These are phyloP conservation scores for Stenocarpella maydis DNA, from an alignment of 2,329 filamentous ascomycete species.

Conservation along the genomic window DNA sequence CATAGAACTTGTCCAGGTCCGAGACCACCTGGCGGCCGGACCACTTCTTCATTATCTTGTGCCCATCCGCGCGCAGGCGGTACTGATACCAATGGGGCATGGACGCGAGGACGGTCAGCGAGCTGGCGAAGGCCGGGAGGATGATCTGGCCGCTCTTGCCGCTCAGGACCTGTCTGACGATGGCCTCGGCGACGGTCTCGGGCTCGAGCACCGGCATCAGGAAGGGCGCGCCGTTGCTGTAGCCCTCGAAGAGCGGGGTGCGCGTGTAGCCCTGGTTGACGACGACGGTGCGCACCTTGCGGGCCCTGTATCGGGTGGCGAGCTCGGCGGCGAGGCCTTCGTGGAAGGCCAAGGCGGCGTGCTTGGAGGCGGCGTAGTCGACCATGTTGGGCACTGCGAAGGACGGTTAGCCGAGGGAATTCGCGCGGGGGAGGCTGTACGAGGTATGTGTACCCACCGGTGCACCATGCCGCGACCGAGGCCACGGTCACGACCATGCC, in stretches of 20 bases:
- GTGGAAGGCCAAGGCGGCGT: conserved; percentile 72
- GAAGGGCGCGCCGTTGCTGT: conserved; percentile 59
- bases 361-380: conserved; percentile 74
- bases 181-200: conserved; percentile 70
- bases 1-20: conserved; percentile 52
- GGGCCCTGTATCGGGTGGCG: conserved; percentile 66
- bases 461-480: conserved; percentile 67
- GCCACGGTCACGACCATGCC: conserved; percentile 78
- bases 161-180: conserved; percentile 66
- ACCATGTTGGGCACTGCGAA: conserved; percentile 63
- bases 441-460: conserved; percentile 42
- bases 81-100: conserved; percentile 72
- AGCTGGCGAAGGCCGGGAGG: conserved; percentile 55
- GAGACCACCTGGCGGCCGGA: conserved; percentile 56
- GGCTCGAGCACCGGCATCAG: conserved; percentile 63
- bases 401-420: background rate
- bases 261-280: conserved; percentile 71
- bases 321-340: conserved; percentile 70
- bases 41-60: conserved; percentile 54
- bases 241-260: conserved; percentile 67
- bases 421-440: background rate
- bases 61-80: conserved; percentile 53
- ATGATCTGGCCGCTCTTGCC: conserved; percentile 66
- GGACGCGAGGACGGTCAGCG: conserved; percentile 55
- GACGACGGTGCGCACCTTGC: conserved; percentile 70